Percentiles rank a stretch among this genome's conserved stretches.
Conservation (phyloP, 768 basidiomycete species). For the Mycena vulgaris region DNA sequence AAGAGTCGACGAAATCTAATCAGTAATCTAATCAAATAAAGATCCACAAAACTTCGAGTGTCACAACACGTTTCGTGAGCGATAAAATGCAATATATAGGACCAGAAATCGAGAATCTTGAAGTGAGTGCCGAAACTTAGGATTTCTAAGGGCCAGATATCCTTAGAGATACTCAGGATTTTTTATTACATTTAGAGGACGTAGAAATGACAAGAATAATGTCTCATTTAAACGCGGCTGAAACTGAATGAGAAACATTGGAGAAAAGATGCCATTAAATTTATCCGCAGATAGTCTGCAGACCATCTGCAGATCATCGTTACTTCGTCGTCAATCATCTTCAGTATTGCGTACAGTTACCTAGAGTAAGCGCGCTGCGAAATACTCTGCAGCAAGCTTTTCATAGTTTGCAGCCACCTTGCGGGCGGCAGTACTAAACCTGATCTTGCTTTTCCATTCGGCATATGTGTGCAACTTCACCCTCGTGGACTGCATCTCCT, state of each 20-base stretch:
- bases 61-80: not conserved
- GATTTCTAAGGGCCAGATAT: not conserved
- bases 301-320: no score
- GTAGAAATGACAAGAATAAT: no score
- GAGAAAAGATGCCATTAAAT: no score
- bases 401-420: conserved; percentile 8
- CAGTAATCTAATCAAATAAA: not conserved
- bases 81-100: not conserved
- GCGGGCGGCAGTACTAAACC: conserved; percentile 20
- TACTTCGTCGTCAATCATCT: no score
- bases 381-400: not conserved
- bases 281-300: no score
- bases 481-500: conserved; percentile 12
- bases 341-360: not conserved
- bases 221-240: no score
- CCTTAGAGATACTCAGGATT: no score
- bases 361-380: not conserved
- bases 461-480: conserved; percentile 17
- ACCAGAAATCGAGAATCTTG: not conserved
- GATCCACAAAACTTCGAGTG: not conserved
- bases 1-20: conserved; percentile 1
- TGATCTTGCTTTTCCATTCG: conserved; percentile 27
- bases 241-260: no score
- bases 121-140: not conserved
- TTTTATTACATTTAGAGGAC: no score